Evolutionary conservation across 306 rosid genomes (phyloP).

Genomic region (Begonia peltatifolia): DNA sequence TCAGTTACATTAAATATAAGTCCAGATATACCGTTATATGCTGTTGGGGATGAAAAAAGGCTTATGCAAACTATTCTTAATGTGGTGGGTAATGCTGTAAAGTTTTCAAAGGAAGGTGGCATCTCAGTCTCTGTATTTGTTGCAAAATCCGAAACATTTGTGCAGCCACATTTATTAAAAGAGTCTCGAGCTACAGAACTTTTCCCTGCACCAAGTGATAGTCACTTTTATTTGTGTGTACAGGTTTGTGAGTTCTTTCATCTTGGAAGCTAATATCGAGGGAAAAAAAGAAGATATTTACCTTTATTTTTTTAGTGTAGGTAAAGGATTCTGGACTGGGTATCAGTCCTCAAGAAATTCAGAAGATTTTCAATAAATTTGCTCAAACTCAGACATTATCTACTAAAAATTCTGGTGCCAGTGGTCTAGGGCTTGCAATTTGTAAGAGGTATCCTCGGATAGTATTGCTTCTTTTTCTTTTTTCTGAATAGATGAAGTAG

Average conservation of each 20-base stretch:
- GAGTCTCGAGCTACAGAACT: constrained; percentile 64
- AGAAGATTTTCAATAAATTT: constrained; percentile 71
- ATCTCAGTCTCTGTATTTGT: constrained; percentile 47
- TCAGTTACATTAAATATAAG: constrained; percentile 40
- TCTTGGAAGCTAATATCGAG: constrained; percentile 9
- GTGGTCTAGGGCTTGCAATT: constrained; percentile 91
- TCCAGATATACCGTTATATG: constrained; percentile 63
- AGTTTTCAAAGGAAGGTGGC: constrained; percentile 84
- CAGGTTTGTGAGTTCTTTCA: constrained; percentile 40
- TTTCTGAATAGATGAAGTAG: neutral
- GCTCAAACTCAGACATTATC: constrained; percentile 62
- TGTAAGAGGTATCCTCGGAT: constrained; percentile 49
- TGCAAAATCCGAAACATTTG: constrained; percentile 52
- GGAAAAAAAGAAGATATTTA: constrained; percentile 4
- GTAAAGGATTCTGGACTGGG: constrained; percentile 88
- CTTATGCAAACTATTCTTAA: constrained; percentile 80
- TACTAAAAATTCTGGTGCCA: constrained; percentile 50
- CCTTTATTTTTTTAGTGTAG: constrained; percentile 18
- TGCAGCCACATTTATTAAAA: constrained; percentile 13
- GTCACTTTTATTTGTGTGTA: constrained; percentile 71
- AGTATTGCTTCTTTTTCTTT: constrained; percentile 8
- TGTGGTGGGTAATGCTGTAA: constrained; percentile 92
- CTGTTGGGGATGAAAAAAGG: constrained; percentile 77
- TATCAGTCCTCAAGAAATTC: constrained; percentile 74
- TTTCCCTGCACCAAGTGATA: constrained; percentile 46